Conservation (phyloP, 2,329 filamentous ascomycete genomes). For the Aspergillus unguis region DNA sequence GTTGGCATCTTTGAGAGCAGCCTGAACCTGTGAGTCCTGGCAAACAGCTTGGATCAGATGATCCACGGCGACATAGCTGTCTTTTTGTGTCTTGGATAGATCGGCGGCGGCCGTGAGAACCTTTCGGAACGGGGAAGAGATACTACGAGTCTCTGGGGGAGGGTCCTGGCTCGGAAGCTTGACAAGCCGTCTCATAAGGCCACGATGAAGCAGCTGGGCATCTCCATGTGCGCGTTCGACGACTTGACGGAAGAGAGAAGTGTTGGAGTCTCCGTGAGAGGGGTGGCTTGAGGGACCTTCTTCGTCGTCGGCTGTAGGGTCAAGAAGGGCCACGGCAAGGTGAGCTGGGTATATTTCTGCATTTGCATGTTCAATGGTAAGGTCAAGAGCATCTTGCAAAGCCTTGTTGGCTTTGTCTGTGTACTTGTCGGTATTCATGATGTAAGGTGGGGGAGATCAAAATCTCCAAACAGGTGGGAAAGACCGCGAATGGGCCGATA, state of each 20-base stretch:
- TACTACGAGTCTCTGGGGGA: slow-evolving; percentile 80
- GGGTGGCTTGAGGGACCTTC: slow-evolving; percentile 61
- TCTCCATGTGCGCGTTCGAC: slow-evolving; percentile 92
- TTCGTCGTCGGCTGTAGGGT: slow-evolving; percentile 58
- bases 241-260: slow-evolving; percentile 90
- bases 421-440: slow-evolving; percentile 60
- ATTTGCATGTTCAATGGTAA: slow-evolving; percentile 88
- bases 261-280: slow-evolving; percentile 58
- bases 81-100: slow-evolving; percentile 94
- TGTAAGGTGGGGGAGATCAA: slow-evolving; percentile 15
- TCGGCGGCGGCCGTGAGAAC: slow-evolving; percentile 82
- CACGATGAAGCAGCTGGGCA: slow-evolving; percentile 78
- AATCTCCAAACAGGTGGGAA: neutral
- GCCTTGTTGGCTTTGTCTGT: slow-evolving; percentile 91
- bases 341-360: slow-evolving; percentile 88
- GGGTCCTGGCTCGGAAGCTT: slow-evolving; percentile 92
- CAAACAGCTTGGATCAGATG: slow-evolving; percentile 83
- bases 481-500: neutral
- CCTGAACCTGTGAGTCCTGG: slow-evolving; percentile 73
- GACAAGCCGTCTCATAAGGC: slow-evolving; percentile 87
- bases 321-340: slow-evolving; percentile 62
- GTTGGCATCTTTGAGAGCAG: slow-evolving; percentile 76
- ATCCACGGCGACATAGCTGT: slow-evolving; percentile 90
- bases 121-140: slow-evolving; percentile 77
- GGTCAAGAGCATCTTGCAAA: slow-evolving; percentile 78